Base-by-base conservation (phyloP, 176 grass and related monocot genomes). In the Neostapfia colusana region DNA sequence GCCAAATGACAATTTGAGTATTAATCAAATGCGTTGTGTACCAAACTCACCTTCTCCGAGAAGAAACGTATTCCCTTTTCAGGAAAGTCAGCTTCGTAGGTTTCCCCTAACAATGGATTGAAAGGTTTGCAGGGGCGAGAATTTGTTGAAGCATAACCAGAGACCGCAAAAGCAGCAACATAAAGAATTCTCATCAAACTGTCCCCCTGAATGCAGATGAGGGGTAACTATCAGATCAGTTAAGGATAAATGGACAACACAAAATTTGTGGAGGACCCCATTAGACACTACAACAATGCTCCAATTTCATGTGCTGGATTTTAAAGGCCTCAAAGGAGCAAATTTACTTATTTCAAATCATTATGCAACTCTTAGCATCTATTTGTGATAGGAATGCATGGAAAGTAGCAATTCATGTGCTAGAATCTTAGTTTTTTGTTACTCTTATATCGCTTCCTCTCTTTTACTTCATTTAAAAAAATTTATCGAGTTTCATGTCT, bases 31-130 rank as follows among this genome's bases (percentile, higher is more conserved):
- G 16, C 20, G 69, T 61, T 59, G 38, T 59, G 39, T 73, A 65
- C 43, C 53, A 59, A 67, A 65, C 77, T 74, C 26, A 93, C 93
- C 82, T 97, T 97, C 79, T 97, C 93, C 74, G 93, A 85, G 36
- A 97, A 97, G 82, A 97, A 97, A 62, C 76, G 90, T 28, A 97
- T 73, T 35, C 90, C 90, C 63, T 97, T 97, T 79, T 97, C 93
- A 64, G 85, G 93, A 50, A 72, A 97, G 56, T 97, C 90, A 79
- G 90, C 93, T 92, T 97, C 93, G n/a, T 92, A 97, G 8, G 93
- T 97, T 75, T 97, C 93, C 66, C 93, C 93, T 83, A 97, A 81
- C 68, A 97, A 82, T 77, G 93, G 93, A 81, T 97, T 97, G 72
- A 97, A 97, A 77, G 93, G 93, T 86, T 97, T 97, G 63, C 93